A percentile compares a stretch with the other conserved stretches of the same genome.
Conservation (phyloP, 2,329 filamentous ascomycete species). For the Penicillium sp. region DNA sequence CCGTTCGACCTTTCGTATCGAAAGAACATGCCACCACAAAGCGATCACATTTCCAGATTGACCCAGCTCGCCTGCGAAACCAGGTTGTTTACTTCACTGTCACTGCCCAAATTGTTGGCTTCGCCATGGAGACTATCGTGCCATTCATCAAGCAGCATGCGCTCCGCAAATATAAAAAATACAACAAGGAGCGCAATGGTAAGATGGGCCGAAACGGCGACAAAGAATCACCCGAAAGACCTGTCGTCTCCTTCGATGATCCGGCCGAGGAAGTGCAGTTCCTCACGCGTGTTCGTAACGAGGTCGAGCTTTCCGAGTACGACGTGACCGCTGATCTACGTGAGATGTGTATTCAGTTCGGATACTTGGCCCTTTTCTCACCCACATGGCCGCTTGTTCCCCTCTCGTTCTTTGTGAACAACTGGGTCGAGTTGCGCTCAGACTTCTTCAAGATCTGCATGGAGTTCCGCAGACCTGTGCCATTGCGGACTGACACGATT, state of each 20-base stretch:
- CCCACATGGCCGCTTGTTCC: constrained; percentile 88
- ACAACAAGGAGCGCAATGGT: constrained; percentile 24
- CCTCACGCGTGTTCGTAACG: constrained; percentile 70
- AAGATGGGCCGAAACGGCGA: constrained; percentile 19
- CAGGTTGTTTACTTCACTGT: constrained; percentile 97
- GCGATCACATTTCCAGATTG: constrained; percentile 63
- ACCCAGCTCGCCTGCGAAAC: constrained; percentile 71
- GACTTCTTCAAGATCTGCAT: constrained; percentile 93
- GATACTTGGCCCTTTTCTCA: constrained; percentile 85
- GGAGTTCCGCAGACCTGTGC: constrained; percentile 79
- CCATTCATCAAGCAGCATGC: constrained; percentile 75
- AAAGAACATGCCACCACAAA: constrained; percentile 60
- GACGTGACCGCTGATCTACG: constrained; percentile 84
- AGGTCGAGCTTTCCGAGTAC: constrained; percentile 77
- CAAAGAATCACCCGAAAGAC: constrained; percentile 20
- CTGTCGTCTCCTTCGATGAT: constrained; percentile 52
- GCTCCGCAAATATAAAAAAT: constrained; percentile 58
- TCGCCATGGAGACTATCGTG: constrained; percentile 74
- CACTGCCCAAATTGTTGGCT: constrained; percentile 85
- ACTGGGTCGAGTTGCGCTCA: constrained; percentile 89
- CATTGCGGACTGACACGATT: constrained; percentile 84
- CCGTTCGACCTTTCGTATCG: constrained; percentile 66
- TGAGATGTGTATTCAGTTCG: constrained; percentile 87
- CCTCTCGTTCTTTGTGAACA: constrained; percentile 83
- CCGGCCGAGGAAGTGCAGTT: constrained; percentile 71